These are phyloP conservation scores for Alternaria arbusti DNA, from an alignment of 2,329 filamentous ascomycete genomes.

Conservation along the genomic window DNA sequence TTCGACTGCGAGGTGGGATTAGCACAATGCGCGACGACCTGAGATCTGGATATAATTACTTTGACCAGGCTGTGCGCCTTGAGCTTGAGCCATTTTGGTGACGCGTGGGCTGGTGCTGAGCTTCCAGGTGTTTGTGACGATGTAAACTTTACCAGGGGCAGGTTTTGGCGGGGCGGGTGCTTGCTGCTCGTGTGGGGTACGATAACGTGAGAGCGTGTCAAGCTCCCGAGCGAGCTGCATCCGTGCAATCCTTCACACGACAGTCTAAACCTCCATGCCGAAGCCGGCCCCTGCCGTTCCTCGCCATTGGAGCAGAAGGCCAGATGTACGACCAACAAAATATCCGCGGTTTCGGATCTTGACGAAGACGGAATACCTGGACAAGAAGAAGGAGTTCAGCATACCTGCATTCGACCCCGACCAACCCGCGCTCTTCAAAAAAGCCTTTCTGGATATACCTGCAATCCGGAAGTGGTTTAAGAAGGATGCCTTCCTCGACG, in stretches of 20 bases:
- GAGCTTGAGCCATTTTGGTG: slow-evolving; percentile 31
- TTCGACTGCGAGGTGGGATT: slow-evolving; percentile 55
- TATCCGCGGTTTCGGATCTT: slow-evolving; percentile 4
- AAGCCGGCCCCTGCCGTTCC: background rate
- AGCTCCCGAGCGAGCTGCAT: background rate
- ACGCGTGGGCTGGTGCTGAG: slow-evolving; percentile 1
- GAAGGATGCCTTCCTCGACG: background rate
- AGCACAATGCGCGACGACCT: slow-evolving; percentile 2
- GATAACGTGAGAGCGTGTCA: slow-evolving; percentile 33
- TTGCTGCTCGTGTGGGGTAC: slow-evolving; percentile 12
- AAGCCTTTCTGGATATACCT: slow-evolving; percentile 29
- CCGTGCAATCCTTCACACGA: background rate
- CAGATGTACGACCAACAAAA: background rate
- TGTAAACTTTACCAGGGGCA: slow-evolving; percentile 20
- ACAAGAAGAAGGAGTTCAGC: slow-evolving; percentile 8
- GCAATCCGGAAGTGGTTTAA: slow-evolving; percentile 44
- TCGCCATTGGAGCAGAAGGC: background rate
- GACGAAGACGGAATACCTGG: slow-evolving; percentile 5
- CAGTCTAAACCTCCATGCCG: background rate
- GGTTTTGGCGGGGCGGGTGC: slow-evolving; percentile 29
- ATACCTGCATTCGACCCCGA: slow-evolving; percentile 22
- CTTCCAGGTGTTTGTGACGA: slow-evolving; percentile 4
- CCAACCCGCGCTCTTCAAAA: slow-evolving; percentile 30
- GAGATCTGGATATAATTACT: slow-evolving; percentile 21
- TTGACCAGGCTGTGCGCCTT: slow-evolving; percentile 34